These are phyloP conservation scores for Pichia nanzhaoensis DNA, from an alignment of 805 yeast genomes.

Conservation along the genomic window DNA sequence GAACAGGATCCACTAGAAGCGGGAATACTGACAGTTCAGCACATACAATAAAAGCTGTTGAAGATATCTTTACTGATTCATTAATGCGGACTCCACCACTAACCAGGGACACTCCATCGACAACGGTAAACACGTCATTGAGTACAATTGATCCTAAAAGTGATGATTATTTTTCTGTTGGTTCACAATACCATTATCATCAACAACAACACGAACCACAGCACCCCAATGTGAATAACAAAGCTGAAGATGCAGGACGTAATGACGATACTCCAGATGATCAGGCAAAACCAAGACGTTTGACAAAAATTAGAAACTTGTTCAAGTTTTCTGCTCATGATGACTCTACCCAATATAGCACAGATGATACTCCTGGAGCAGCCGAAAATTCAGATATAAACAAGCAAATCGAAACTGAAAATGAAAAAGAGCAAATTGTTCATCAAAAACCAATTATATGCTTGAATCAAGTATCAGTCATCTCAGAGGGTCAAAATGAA, in stretches of 20 bases:
- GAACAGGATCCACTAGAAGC: conserved; percentile 1
- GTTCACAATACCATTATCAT: neutral
- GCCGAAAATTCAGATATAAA: neutral
- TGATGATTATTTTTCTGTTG: conserved; percentile 13
- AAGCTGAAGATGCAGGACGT: neutral
- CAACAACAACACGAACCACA: neutral
- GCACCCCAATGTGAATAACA: neutral
- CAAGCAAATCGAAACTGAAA: neutral
- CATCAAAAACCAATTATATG: too few relatives aligned
- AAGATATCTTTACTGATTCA: conserved; percentile 13
- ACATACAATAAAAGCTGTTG: conserved; percentile 17
- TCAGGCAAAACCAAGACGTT: conserved; percentile 15
- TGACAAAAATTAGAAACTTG: conserved; percentile 25
- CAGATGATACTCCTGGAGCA: neutral
- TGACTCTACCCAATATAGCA: neutral
- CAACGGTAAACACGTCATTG: neutral
- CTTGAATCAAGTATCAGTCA: neutral
- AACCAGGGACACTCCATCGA: conserved; percentile 11
- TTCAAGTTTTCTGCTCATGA: conserved; percentile 22
- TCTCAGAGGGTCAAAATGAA: neutral
- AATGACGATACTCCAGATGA: conserved; percentile 4
- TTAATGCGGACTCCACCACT: conserved; percentile 21
- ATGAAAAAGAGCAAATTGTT: neutral
- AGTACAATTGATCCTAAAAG: neutral
- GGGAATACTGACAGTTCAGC: conserved; percentile 9